These are phyloP conservation scores for Leccinum truebloodii DNA, from an alignment of 768 basidiomycete genomes.

Conservation along the genomic window DNA sequence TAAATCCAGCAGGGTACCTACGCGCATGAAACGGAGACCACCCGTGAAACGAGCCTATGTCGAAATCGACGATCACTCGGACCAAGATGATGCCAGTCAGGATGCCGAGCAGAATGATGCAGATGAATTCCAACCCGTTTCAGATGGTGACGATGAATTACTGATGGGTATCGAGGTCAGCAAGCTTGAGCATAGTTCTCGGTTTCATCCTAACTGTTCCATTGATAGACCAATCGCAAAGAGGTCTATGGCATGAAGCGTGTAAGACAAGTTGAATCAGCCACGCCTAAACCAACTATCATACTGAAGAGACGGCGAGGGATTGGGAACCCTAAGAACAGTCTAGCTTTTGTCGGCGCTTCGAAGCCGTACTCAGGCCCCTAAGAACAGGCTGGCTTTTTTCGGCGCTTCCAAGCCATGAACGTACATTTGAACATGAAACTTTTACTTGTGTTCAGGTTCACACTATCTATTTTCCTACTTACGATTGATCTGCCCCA, in stretches of 20 bases:
- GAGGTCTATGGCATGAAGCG: conserved; percentile 37
- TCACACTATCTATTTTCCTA: conserved; percentile 14
- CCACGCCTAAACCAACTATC: conserved; percentile 4
- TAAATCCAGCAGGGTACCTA: conserved; percentile 2
- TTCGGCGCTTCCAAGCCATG: conserved; percentile 9
- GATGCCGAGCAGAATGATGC: conserved; percentile 13
- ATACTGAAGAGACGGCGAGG: conserved; percentile 27
- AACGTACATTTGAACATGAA: conserved; percentile 3
- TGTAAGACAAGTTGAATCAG: conserved; percentile 13
- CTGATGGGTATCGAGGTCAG: conserved; percentile 61
- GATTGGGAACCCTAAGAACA: conserved; percentile 10
- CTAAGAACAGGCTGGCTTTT: no score
- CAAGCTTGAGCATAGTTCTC: conserved; percentile 1
- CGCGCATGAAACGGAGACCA: conserved; percentile 24
- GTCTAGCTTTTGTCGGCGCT: conserved; percentile 1
- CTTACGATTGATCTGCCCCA: conserved; percentile 8
- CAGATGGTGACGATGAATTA: conserved; percentile 59
- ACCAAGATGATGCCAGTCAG: conserved; percentile 17
- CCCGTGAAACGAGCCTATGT: conserved; percentile 28
- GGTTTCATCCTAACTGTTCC: conserved; percentile 2
- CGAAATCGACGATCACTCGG: conserved; percentile 33
- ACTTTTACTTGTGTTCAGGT: background rate
- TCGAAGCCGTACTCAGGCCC: no score
- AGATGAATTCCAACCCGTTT: conserved; percentile 20
- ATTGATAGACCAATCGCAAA: conserved; percentile 41